Base-by-base conservation (phyloP, 2,329 filamentous ascomycete genomes). In the Fusarium nematophilum region DNA sequence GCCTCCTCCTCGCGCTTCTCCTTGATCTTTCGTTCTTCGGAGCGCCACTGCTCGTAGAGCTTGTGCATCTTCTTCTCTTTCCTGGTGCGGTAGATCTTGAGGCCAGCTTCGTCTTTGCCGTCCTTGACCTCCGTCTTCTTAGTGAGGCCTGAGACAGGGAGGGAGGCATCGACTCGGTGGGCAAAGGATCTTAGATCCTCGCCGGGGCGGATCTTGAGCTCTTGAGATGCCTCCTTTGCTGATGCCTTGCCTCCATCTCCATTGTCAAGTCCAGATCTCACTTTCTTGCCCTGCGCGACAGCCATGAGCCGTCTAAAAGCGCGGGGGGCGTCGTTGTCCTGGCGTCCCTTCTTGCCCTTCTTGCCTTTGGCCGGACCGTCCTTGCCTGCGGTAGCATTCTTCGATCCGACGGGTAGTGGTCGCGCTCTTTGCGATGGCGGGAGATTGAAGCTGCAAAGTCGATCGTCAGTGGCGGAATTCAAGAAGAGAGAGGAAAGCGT, bases 291-390 rank as follows among this genome's bases (percentile, higher is more conserved):
- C 13, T 80, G 76, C 33, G 89, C 85, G 64, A 88, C 85, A 27
- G 90, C 87, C 90, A 98, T 95, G 59, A 98, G 78, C 10, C 93
- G 88, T 59, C 86, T 86, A 75, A 99, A 99, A 2, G 90, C 92
- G 65, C 92, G 90, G 0, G 95, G 95, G 2, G 91, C 93, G 76
- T 98, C 95, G 73, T 96, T 88, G 31, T 84, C 80, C 25, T 73
- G 75, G 44, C 76, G 82, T 9, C 77, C 78, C 66, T 83, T 82
- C 43, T 53, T 72, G 61, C 72, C 68, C 78, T 85, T 69, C 64
- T 73, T 72, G 60, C 68, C 62, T 52, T 64, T 70, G 79, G 78
- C 43, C 1, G 72, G 30, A 25, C 23, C 25, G 21, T 56, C 64
- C 38, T 62, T 58, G 25, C 48, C 63, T 59, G 73, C 68, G 23